A percentile compares a stretch with the other conserved stretches of the same genome.
These are phyloP conservation scores for Jamesozyma rosinii DNA, from an alignment of 805 yeast species.

Conservation along the genomic window DNA sequence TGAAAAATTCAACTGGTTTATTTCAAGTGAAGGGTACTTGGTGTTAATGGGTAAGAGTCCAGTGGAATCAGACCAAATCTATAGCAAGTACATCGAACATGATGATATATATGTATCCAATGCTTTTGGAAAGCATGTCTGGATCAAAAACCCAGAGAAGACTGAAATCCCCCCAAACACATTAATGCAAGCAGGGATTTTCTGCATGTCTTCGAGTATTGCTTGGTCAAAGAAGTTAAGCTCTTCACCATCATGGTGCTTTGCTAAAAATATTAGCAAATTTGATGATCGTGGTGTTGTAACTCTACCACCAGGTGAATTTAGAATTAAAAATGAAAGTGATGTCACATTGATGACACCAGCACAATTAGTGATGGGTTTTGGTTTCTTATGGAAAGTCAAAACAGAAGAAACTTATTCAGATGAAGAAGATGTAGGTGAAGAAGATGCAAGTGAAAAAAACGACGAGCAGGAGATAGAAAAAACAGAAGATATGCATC, in stretches of 20 bases:
- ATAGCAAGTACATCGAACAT: conserved; percentile 63
- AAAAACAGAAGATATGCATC: conserved; percentile 2
- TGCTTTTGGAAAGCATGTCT: conserved; percentile 60
- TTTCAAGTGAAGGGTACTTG: conserved; percentile 81
- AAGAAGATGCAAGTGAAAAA: conserved; percentile 6
- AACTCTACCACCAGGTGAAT: conserved; percentile 51
- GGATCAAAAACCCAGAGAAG: conserved; percentile 69
- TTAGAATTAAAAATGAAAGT: conserved; percentile 43
- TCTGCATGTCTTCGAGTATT: conserved; percentile 67
- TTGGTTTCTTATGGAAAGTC: conserved; percentile 68
- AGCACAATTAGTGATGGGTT: conserved; percentile 81
- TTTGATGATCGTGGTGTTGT: conserved; percentile 45
- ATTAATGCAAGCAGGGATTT: conserved; percentile 79
- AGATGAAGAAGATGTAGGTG: conserved; percentile 4
- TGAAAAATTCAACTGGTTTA: conserved; percentile 90
- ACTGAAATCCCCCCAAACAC: conserved; percentile 82
- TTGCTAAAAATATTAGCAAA: conserved; percentile 59
- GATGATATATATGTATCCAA: conserved; percentile 74
- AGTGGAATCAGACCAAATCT: conserved; percentile 69
- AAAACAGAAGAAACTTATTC: conserved; percentile 34
- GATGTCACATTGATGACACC: conserved; percentile 62
- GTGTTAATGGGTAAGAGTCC: conserved; percentile 82
- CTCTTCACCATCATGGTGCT: conserved; percentile 80
- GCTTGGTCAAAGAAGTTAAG: conserved; percentile 87
- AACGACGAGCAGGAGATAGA: conserved; percentile 3